Evolutionary conservation across 2,329 filamentous ascomycete species (phyloP).

Genomic region (Monosporascus sp.): DNA sequence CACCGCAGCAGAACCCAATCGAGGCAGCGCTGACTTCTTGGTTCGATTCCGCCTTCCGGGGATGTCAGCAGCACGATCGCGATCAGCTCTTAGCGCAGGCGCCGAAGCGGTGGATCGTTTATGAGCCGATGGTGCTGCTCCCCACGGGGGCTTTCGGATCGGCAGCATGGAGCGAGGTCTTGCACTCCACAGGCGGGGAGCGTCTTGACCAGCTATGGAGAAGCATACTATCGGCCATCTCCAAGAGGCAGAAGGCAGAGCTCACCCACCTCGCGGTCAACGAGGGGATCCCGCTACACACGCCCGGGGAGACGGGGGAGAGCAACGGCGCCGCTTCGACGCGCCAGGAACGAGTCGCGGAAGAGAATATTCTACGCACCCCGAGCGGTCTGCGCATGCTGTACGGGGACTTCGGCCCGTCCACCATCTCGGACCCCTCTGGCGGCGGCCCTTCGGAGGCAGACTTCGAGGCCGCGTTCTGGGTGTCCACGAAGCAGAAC

Average conservation of each 20-base stretch:
- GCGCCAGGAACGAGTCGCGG: constrained; percentile 7
- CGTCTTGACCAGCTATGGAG: constrained; percentile 38
- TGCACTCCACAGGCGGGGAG: constrained; percentile 15
- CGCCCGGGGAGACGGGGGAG: no score
- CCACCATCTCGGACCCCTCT: constrained; percentile 9
- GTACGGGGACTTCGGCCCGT: constrained; percentile 67
- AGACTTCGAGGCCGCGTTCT: constrained; percentile 66
- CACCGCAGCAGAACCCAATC: constrained; percentile 11
- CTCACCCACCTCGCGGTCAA: constrained; percentile 57
- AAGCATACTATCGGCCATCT: constrained; percentile 41
- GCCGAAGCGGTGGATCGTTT: constrained; percentile 55
- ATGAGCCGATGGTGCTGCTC: constrained; percentile 56
- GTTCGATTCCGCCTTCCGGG: constrained; percentile 1
- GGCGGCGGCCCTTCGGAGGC: constrained; percentile 16
- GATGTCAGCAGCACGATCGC: not conserved
- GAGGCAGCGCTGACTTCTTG: constrained; percentile 12
- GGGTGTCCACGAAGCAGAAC: constrained; percentile 74
- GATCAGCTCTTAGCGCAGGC: constrained; percentile 32
- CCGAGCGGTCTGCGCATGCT: constrained; percentile 66
- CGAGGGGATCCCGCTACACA: constrained; percentile 51
- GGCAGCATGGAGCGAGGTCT: constrained; percentile 32
- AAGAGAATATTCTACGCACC: constrained; percentile 66
- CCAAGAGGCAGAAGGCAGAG: constrained; percentile 27
- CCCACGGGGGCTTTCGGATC: constrained; percentile 52
- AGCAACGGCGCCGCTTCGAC: no score